Evolutionary conservation across 140 eudicot genomes (phyloP).

Genomic region (Stevia rebaudiana): DNA sequence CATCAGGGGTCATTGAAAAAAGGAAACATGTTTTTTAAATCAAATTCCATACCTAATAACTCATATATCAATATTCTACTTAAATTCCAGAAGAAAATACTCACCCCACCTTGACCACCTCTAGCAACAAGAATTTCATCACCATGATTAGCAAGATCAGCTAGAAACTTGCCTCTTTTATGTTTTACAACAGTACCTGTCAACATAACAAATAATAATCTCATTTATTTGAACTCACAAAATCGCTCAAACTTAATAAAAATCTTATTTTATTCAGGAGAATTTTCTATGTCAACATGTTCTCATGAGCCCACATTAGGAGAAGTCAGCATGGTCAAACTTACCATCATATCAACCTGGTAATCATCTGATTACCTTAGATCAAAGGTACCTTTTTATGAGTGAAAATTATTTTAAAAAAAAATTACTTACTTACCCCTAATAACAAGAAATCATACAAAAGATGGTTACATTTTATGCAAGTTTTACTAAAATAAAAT

Average conservation of each 20-base stretch:
- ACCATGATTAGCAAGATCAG: constrained; percentile 88
- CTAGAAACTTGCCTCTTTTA: constrained; percentile 84
- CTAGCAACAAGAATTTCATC: constrained; percentile 95
- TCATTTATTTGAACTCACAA: background rate
- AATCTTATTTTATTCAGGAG: background rate
- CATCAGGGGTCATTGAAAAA: background rate
- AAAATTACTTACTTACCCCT: background rate
- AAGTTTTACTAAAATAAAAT: background rate
- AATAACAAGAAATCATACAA: background rate
- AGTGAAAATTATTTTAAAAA: background rate
- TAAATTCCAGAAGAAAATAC: constrained; percentile 16
- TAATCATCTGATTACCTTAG: background rate
- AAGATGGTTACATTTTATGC: background rate
- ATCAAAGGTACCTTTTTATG: constrained; percentile 1
- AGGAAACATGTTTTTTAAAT: background rate
- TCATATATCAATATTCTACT: background rate
- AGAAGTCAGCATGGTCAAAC: background rate
- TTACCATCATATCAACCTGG: background rate
- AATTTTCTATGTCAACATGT: background rate
- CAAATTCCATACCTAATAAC: background rate
- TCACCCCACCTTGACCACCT: constrained; percentile 99
- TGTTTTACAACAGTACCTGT: constrained; percentile 95
- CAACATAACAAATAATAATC: constrained; percentile 3
- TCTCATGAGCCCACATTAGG: background rate
- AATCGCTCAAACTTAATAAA: background rate